Evolutionary conservation across 1,139 yeast genomes (phyloP).

Genomic region (Blastobotrys aristatus): DNA sequence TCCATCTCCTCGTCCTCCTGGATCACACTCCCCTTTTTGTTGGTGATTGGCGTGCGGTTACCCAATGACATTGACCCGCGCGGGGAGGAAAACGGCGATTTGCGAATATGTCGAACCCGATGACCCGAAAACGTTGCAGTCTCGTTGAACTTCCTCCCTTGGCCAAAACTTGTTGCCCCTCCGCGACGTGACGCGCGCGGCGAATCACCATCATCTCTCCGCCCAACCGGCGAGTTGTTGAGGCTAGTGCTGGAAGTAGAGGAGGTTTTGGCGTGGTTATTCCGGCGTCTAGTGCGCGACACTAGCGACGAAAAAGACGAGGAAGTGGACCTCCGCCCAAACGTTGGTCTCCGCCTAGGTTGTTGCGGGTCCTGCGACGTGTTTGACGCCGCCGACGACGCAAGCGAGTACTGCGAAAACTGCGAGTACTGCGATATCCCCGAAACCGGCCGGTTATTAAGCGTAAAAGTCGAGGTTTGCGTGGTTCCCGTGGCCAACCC

Average conservation of each 20-base stretch:
- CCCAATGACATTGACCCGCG: conserved; percentile 8
- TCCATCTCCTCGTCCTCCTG: conserved; percentile 6
- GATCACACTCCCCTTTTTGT: conserved; percentile 14
- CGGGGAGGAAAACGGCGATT: conserved; percentile 10
- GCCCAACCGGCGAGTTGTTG: conserved; percentile 23
- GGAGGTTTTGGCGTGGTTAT: conserved; percentile 29
- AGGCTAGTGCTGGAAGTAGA: conserved; percentile 32
- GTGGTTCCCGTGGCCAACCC: not conserved
- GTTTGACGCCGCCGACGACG: conserved; percentile 26
- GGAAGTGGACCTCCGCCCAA: conserved; percentile 31
- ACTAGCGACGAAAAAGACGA: conserved; percentile 33
- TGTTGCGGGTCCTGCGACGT: conserved; percentile 18
- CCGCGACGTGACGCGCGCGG: conserved; percentile 6
- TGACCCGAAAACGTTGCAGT: conserved; percentile 21
- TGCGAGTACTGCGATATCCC: conserved; percentile 59
- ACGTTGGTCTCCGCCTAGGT: conserved; percentile 24
- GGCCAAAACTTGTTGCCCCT: conserved; percentile 3
- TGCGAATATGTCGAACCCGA: conserved; percentile 12
- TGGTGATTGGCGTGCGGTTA: conserved; percentile 19
- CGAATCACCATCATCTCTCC: conserved; percentile 15
- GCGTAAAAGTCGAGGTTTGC: not conserved
- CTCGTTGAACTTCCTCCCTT: conserved; percentile 22
- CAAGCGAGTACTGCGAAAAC: conserved; percentile 44
- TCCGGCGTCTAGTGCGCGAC: conserved; percentile 18
- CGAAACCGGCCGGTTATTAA: conserved; percentile 55